Conservation (phyloP, 140 eudicot genomes). For the Senecio squalidus region DNA sequence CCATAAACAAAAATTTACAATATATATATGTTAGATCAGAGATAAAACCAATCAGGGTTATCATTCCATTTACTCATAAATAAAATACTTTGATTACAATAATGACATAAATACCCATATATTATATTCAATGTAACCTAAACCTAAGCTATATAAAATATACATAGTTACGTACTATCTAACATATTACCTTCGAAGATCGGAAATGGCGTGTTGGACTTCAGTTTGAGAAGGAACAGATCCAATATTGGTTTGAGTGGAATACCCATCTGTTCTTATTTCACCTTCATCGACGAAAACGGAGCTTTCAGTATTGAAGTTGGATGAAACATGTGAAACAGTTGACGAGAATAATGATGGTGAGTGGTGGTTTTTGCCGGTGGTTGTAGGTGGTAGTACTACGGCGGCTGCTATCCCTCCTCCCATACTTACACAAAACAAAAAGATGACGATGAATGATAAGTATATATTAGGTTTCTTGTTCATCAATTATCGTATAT, state of each 20-base stretch:
- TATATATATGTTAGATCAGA: too few species aligned
- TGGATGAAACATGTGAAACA: not conserved
- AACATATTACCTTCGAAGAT: constrained; percentile 35
- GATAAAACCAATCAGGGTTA: too few species aligned
- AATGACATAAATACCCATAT: too few species aligned
- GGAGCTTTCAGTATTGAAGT: not conserved
- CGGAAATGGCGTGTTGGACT: constrained; percentile 44
- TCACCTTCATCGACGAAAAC: not conserved
- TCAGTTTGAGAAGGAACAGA: constrained; percentile 46
- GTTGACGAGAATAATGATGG: not conserved
- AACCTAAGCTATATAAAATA: not conserved
- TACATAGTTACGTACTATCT: too few species aligned
- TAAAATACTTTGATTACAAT: too few species aligned
- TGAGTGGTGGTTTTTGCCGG: constrained; percentile 10
- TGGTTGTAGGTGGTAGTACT: constrained; percentile 15
- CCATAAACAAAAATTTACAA: constrained; percentile 1
- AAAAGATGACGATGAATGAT: not conserved
- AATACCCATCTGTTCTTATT: constrained; percentile 5
- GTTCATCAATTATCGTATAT: not conserved
- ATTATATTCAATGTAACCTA: too few species aligned
- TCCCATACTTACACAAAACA: constrained; percentile 6
- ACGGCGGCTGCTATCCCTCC: constrained; percentile 18
- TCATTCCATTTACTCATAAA: too few species aligned
- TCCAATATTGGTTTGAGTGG: constrained; percentile 22
- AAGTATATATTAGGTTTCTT: not conserved